Evolutionary conservation across 1,284 basidiomycete species (phyloP).

Genomic region (Trichosporon ovoides): DNA sequence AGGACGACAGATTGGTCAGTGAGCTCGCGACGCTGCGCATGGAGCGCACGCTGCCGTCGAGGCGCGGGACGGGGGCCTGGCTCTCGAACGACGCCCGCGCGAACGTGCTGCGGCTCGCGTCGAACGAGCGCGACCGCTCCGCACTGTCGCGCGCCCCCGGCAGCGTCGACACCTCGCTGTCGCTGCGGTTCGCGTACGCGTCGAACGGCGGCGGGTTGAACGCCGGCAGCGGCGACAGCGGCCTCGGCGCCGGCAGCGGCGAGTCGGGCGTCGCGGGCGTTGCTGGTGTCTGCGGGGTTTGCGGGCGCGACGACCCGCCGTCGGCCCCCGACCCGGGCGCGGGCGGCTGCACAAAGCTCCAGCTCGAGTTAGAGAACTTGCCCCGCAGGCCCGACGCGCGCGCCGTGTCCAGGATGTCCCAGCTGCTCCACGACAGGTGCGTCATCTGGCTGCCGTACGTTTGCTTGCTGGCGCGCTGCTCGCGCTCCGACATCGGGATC

Average conservation of each 20-base stretch:
- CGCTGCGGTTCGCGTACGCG: slow-evolving; percentile 1
- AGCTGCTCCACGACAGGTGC: background rate
- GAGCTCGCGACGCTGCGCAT: background rate
- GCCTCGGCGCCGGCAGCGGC: background rate
- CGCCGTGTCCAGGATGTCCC: slow-evolving; percentile 1
- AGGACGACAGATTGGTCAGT: background rate
- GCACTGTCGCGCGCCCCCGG: background rate
- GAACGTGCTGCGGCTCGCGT: background rate
- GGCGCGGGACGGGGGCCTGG: background rate
- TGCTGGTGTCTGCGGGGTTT: background rate
- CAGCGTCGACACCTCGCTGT: background rate
- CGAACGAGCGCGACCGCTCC: background rate
- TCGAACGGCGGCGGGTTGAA: background rate
- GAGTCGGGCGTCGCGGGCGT: slow-evolving; percentile 1
- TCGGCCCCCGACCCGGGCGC: background rate
- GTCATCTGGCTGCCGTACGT: background rate
- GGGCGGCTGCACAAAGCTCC: background rate
- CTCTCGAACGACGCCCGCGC: background rate
- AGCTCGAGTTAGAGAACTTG: slow-evolving; percentile 3
- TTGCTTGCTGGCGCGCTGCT: background rate
- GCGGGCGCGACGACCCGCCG: background rate
- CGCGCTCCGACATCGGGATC: background rate
- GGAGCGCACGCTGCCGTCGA: background rate
- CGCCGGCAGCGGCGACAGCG: background rate
- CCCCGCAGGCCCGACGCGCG: background rate